Evolutionary conservation across 148 eudicot genomes (phyloP), one percentile per base, ranked within the genome.

Genomic region (Vaccinium darrowii): DNA sequence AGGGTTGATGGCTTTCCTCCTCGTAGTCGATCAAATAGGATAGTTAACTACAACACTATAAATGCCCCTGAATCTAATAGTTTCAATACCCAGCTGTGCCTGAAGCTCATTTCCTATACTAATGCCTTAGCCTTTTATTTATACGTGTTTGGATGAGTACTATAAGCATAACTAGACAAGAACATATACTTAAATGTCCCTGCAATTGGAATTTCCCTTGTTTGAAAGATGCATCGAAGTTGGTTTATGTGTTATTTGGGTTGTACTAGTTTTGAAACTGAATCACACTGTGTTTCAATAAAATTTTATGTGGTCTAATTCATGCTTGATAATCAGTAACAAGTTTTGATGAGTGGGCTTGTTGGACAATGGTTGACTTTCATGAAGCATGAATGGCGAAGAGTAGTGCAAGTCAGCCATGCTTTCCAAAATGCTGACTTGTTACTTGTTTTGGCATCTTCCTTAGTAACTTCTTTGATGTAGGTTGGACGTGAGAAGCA

Each of bases 401-500:
- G 25, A 39, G 76, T 9, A 25, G 14, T 56, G 50, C 80, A 75
- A 58, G 57, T 39, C 85, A 56, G 57, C 85, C 79, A 75, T 43
- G 0, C 21, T 43, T 36, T 39, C 36, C 50, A 27, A 56, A n/a
- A 47, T 73, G 57, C 23, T 63, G 50, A 4, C 78, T 14, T 30
- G 36, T 18, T 18, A 9, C 16, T 25, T 39, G 21, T 36, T 83
- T 84, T 75, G 25, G 67, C 67, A 51, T 43, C 2, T 58, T 85
- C 60, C 67, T 82, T 73, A 73, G 52, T 74, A 58, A 63, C 33
- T 8, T 89, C 36, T 86, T 82, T 18, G 50, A 1, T 87, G 21
- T 86, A 97, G 99, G 94, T 91, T 91, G 98, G 98, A 78, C 95
- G 99, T 30, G 99, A 97, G 90, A 95, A 90, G 91, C 90, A 93